Conservation (phyloP, 306 rosid genomes). For the Castanea sativa region DNA sequence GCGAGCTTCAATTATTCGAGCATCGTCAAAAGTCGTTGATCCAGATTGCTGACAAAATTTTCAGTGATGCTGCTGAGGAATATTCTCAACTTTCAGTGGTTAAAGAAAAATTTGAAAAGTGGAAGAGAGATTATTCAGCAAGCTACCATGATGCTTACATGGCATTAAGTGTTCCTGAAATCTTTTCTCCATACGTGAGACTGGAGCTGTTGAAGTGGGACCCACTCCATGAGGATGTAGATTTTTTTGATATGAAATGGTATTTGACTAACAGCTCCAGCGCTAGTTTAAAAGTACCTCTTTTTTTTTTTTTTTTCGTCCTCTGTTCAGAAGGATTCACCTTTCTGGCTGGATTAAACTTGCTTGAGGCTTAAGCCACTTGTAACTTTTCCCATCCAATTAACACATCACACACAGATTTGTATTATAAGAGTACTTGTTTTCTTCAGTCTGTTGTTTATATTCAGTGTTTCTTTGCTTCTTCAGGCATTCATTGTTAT, state of each 20-base stretch:
- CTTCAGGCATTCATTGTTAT: slow-evolving; percentile 74
- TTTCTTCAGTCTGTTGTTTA: background rate
- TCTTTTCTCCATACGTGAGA: slow-evolving; percentile 93
- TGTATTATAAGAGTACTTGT: background rate
- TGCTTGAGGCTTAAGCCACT: background rate
- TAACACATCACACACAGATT: slow-evolving; percentile 2
- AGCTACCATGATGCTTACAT: slow-evolving; percentile 86
- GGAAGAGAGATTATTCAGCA: slow-evolving; percentile 69
- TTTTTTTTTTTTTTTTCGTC: slow-evolving; percentile 1
- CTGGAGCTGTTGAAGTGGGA: slow-evolving; percentile 97
- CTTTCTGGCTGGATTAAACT: slow-evolving; percentile 1
- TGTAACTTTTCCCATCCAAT: background rate
- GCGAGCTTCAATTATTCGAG: slow-evolving; percentile 66
- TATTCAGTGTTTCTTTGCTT: background rate
- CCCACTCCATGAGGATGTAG: slow-evolving; percentile 78
- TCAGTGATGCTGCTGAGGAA: slow-evolving; percentile 89
- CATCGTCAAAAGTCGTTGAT: slow-evolving; percentile 62
- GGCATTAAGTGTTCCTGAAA: slow-evolving; percentile 76
- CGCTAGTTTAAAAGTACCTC: background rate
- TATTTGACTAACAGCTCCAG: slow-evolving; percentile 33
- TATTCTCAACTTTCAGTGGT: slow-evolving; percentile 73
- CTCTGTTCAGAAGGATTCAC: background rate
- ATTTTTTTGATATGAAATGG: slow-evolving; percentile 88
- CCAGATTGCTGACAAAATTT: slow-evolving; percentile 79
- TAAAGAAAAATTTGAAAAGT: slow-evolving; percentile 82